phyloP scores from a whole-genome alignment of 495 filamentous ascomycete species.

The Baudoinia panamericana region DNA sequence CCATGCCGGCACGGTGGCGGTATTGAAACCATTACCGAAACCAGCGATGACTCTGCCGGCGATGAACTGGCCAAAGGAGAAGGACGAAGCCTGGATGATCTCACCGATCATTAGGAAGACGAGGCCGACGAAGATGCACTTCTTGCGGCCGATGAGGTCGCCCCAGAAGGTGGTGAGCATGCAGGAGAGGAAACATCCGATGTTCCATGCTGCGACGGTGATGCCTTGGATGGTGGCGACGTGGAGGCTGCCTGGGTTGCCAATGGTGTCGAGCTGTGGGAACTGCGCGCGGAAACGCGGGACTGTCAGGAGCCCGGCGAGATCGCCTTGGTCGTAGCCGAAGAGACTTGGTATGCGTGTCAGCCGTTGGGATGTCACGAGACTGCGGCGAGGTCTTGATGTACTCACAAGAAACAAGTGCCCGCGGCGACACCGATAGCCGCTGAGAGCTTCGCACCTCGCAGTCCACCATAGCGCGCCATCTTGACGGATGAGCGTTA shows the following conservation, averaged over 20 bases:
- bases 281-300: slow-evolving; percentile 15
- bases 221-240: slow-evolving; percentile 18
- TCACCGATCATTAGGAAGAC: slow-evolving; percentile 60
- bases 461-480: slow-evolving; percentile 13
- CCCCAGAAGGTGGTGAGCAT: slow-evolving; percentile 56
- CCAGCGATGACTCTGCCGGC: slow-evolving; percentile 51
- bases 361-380: not conserved
- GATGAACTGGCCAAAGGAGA: slow-evolving; percentile 48
- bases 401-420: slow-evolving; percentile 12
- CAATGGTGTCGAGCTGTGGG: slow-evolving; percentile 20
- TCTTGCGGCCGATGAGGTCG: slow-evolving; percentile 53
- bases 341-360: slow-evolving; percentile 10
- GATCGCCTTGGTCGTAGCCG: slow-evolving; percentile 24
- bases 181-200: slow-evolving; percentile 61
- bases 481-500: too few species aligned
- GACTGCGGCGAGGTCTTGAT: not conserved
- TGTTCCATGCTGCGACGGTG: slow-evolving; percentile 48
- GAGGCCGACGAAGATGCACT: slow-evolving; percentile 57
- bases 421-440: slow-evolving; percentile 18
- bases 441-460: slow-evolving; percentile 9
- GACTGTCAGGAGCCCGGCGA: slow-evolving; percentile 19
- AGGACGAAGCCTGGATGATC: slow-evolving; percentile 44
- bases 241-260: slow-evolving; percentile 7
- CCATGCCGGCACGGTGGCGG: slow-evolving; percentile 61
- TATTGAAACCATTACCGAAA: slow-evolving; percentile 45